Percentiles rank a stretch among this genome's conserved stretches.
Evolutionary conservation across 306 rosid genomes (phyloP).

Genomic region (Acacia confusa): DNA sequence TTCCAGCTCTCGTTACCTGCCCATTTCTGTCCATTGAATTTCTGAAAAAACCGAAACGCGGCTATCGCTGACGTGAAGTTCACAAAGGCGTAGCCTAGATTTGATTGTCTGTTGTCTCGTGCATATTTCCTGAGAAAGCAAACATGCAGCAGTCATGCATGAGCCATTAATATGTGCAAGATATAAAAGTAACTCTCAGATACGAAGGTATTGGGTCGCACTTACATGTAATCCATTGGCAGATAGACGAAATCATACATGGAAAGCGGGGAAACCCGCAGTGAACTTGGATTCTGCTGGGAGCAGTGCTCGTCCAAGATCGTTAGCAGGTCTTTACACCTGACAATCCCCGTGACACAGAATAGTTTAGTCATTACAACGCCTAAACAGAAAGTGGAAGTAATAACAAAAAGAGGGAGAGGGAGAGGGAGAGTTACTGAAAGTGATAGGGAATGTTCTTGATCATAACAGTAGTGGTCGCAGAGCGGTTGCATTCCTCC

Average conservation of each 20-base stretch:
- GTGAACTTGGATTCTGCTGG: not conserved
- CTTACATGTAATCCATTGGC: slow-evolving; percentile 54
- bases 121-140: slow-evolving; percentile 35
- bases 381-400: not conserved
- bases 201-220: not conserved
- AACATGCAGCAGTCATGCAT: not conserved
- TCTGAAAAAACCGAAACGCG: slow-evolving; percentile 37
- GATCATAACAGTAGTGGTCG: slow-evolving; percentile 33
- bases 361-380: not conserved
- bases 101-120: slow-evolving; percentile 17
- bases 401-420: not conserved
- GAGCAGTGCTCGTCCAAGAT: slow-evolving; percentile 40
- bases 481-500: not conserved
- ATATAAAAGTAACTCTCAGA: not conserved
- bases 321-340: slow-evolving; percentile 14
- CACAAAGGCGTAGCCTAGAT: slow-evolving; percentile 71
- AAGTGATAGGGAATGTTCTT: slow-evolving; percentile 34
- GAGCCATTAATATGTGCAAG: not conserved
- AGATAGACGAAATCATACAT: slow-evolving; percentile 53
- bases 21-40: slow-evolving; percentile 45
- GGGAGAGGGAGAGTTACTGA: not conserved
- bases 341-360: not conserved
- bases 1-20: slow-evolving; percentile 30
- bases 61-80: slow-evolving; percentile 48
- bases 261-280: not conserved